A percentile compares a stretch with the other conserved stretches of the same genome.
Evolutionary conservation across 169 alveolate species (phyloP).

Genomic region (Plasmodium coatneyi): DNA sequence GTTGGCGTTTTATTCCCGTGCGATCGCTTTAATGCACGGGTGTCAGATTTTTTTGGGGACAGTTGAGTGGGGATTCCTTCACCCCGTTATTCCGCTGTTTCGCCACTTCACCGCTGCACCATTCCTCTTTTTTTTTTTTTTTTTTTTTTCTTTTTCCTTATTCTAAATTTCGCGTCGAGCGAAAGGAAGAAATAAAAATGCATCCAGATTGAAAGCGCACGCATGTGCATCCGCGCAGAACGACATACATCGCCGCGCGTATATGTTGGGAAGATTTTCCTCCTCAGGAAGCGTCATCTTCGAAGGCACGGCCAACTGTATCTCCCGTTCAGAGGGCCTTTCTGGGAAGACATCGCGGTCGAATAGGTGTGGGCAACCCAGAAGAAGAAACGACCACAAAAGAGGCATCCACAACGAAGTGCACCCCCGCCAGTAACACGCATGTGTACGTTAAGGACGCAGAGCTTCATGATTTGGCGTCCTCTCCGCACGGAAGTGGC

Average conservation of each 20-base stretch:
- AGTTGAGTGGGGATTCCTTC: background rate
- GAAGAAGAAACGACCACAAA: background rate
- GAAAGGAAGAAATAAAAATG: background rate
- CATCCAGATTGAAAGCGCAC: background rate
- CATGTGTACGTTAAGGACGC: background rate
- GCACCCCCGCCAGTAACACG: background rate
- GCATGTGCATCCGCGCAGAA: conserved; percentile 6
- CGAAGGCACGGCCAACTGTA: background rate
- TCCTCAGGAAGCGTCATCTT: background rate
- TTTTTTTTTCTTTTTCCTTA: background rate
- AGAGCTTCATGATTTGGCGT: background rate
- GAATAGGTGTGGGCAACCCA: background rate
- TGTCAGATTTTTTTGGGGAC: background rate
- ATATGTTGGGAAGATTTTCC: background rate
- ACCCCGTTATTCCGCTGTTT: background rate
- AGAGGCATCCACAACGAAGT: background rate
- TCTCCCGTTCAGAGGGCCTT: background rate
- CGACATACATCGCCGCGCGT: background rate
- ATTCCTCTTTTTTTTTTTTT: background rate
- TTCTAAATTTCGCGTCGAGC: background rate
- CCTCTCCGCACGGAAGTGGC: background rate
- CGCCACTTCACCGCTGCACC: background rate
- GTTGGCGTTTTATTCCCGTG: background rate
- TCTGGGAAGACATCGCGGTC: background rate
- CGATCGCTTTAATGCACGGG: background rate